phyloP scores from a whole-genome alignment of 1,284 basidiomycete species.

The Xerocomus amazonicus region DNA sequence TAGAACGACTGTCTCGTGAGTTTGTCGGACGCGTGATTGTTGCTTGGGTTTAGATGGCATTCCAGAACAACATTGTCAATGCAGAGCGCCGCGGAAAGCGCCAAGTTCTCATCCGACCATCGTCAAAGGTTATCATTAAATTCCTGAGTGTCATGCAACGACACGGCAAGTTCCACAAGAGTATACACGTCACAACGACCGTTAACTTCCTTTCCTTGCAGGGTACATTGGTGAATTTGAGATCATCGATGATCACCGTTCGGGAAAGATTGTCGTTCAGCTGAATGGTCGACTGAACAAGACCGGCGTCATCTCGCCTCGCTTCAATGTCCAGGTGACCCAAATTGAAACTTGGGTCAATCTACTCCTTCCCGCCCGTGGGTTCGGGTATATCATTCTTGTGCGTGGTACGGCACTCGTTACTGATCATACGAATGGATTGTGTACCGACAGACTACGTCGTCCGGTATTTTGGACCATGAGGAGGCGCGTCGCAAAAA shows the following conservation, averaged over 20 bases:
- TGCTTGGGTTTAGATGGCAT: conserved; percentile 1
- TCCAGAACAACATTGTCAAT: conserved; percentile 93
- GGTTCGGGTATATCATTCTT: conserved; percentile 95
- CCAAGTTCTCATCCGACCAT: conserved; percentile 93
- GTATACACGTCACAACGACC: not conserved
- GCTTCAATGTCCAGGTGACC: conserved; percentile 93
- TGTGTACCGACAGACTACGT: conserved; percentile 70
- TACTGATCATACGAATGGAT: conserved; percentile 2
- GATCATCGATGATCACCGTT: conserved; percentile 98
- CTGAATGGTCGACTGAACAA: conserved; percentile 99
- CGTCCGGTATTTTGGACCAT: conserved; percentile 98
- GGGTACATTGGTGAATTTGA: conserved; percentile 99
- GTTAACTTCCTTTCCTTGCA: conserved; percentile 33
- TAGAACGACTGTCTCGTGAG: conserved; percentile 80
- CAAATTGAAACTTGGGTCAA: conserved; percentile 96
- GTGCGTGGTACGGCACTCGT: conserved; percentile 38
- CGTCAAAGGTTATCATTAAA: conserved; percentile 95
- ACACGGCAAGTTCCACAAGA: conserved; percentile 71
- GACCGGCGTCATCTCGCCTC: conserved; percentile 96
- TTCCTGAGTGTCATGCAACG: conserved; percentile 97
- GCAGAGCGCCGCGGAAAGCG: conserved; percentile 98
- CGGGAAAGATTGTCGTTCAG: conserved; percentile 98
- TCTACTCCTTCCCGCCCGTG: conserved; percentile 89
- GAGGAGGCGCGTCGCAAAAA: conserved; percentile 99
- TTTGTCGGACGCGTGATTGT: conserved; percentile 7